phyloP scores from a whole-genome alignment of 1,284 basidiomycete species.

The Heterobasidion irregulare region DNA sequence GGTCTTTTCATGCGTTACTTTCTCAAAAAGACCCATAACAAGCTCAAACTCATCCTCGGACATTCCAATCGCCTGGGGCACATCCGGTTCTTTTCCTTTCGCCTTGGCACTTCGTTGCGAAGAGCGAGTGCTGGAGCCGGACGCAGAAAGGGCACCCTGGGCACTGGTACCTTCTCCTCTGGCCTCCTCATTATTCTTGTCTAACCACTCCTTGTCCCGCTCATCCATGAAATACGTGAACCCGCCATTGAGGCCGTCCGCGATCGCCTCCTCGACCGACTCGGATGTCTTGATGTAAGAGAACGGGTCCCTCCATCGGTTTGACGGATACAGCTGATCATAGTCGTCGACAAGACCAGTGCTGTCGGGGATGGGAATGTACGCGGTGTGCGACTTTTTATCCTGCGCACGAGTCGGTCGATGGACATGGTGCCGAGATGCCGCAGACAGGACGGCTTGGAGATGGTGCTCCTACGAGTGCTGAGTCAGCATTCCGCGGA shows the following conservation, averaged over 20 bases:
- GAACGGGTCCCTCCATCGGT: conserved; percentile 68
- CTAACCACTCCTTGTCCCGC: conserved; percentile 91
- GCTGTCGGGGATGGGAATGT: conserved; percentile 89
- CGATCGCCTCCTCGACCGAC: conserved; percentile 76
- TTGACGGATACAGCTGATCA: conserved; percentile 61
- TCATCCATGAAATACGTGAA: conserved; percentile 95
- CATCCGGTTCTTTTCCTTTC: conserved; percentile 73
- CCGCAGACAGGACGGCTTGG: conserved; percentile 76
- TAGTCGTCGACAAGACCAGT: conserved; percentile 76
- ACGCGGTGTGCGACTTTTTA: conserved; percentile 44
- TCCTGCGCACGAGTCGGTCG: conserved; percentile 34
- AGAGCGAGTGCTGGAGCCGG: conserved; percentile 31
- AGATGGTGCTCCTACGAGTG: conserved; percentile 81
- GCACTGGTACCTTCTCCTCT: conserved; percentile 79
- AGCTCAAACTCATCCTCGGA: conserved; percentile 91
- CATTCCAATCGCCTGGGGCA: conserved; percentile 52
- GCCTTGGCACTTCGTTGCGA: conserved; percentile 62
- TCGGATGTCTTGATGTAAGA: conserved; percentile 83
- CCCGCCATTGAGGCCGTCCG: conserved; percentile 50
- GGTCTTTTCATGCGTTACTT: conserved; percentile 83
- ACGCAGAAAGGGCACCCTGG: conserved; percentile 54
- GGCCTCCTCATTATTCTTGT: conserved; percentile 84
- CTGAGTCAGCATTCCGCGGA: conserved; percentile 61
- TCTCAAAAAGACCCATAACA: conserved; percentile 93
- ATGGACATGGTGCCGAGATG: conserved; percentile 43